These are phyloP conservation scores for Zymoseptoria ardabiliae DNA, from an alignment of 2,329 filamentous ascomycete genomes.

Conservation along the genomic window DNA sequence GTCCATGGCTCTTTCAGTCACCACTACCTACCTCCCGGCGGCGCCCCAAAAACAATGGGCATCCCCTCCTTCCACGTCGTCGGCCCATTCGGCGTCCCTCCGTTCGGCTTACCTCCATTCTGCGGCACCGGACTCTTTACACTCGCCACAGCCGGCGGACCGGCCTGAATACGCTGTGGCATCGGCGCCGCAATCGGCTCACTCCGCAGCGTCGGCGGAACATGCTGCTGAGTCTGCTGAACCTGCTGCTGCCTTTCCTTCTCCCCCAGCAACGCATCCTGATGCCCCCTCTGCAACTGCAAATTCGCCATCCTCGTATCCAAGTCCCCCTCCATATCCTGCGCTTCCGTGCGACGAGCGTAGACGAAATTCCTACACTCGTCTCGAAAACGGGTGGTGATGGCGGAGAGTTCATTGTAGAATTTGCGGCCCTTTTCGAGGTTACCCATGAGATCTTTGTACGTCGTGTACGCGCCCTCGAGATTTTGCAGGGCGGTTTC, in stretches of 20 bases:
- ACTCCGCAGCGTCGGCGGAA: conserved; percentile 15
- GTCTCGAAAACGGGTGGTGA: conserved; percentile 78
- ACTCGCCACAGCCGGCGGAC: conserved; percentile 28
- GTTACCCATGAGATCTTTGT: conserved; percentile 91
- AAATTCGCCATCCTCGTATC: conserved; percentile 55
- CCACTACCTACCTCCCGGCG: neutral
- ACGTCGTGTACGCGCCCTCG: conserved; percentile 88
- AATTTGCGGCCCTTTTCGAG: conserved; percentile 89
- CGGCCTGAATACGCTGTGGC: conserved; percentile 29
- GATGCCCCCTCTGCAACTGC: conserved; percentile 37
- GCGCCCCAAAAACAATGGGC: conserved; percentile 27
- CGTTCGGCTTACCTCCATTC: neutral
- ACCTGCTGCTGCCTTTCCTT: conserved; percentile 32
- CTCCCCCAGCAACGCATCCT: conserved; percentile 32
- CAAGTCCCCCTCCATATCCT: conserved; percentile 63
- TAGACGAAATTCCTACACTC: conserved; percentile 72
- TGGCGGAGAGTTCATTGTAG: conserved; percentile 89
- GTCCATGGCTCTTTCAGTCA: neutral
- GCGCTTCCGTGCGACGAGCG: conserved; percentile 71
- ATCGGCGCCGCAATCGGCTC: conserved; percentile 49
- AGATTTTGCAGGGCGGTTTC: conserved; percentile 80
- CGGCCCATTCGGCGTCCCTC: neutral
- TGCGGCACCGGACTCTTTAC: conserved; percentile 17
- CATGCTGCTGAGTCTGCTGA: conserved; percentile 4
- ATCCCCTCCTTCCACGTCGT: conserved; percentile 30